Evolutionary conservation across 495 filamentous ascomycete genomes (phyloP), one percentile per base, ranked within the genome.

Genomic region (Pseudomonodictys pantanalensis): DNA sequence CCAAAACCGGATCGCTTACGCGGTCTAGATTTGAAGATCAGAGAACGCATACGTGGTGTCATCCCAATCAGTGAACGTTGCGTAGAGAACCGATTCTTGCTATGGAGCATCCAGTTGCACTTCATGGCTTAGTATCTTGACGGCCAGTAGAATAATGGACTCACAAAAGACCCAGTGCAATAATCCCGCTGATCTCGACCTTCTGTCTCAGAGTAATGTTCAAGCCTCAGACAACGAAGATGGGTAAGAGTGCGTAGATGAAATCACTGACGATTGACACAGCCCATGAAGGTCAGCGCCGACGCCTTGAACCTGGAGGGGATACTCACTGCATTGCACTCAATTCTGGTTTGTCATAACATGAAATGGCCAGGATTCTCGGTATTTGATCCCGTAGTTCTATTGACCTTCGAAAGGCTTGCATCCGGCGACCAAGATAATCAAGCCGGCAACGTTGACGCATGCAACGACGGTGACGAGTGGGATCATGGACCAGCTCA

Each of bases 261-360:
- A 43, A 45, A 39, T 55, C 52, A 45, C 22, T 43, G 39, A 55
- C 52, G 17, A 55, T 55, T 4, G 52, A 43, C 2, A 55, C 39
- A 17, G 44, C 49, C 41, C 7, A 22, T 2, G 17, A 38, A 22
- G 49, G 23, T 8, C 23, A 28, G 6, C 6, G 28, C 10, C 15
- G 25, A 41, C 30, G 17, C 24, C 4, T 9, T 28, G 2, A 18
- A 23, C 7, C n/a, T n/a, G n/a, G n/a, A n/a, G n/a, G n/a, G 9
- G 24, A 2, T 30, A 41, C 49, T 39, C 17, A 52, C 49, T 45
- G 5, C 52, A 33, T 20, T 55, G 52, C 2, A 30, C 2, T 5
- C 4, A 55, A 25, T 55, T 55, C 22, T 55, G 35, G 23, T 55
- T 45, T 39, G 35, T 55, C 52, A 55, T 17, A 25, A 55, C 39